These are phyloP conservation scores for Verticillium klebahnii DNA, from an alignment of 2,329 filamentous ascomycete genomes.

Conservation along the genomic window DNA sequence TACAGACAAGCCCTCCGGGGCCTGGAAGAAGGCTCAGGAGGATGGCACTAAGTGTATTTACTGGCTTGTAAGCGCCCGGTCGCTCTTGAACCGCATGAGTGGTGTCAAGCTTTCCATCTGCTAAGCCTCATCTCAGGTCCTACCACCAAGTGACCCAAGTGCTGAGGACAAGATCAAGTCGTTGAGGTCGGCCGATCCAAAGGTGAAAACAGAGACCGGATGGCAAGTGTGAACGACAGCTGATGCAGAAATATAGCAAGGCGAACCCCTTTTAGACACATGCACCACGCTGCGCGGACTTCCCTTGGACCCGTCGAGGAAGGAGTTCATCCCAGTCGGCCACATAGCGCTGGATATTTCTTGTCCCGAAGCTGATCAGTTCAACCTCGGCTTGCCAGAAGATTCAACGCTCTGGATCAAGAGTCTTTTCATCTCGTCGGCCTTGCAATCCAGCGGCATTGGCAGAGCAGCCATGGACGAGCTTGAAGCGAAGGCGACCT, in stretches of 20 bases:
- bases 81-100: background rate
- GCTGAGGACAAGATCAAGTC: conserved; percentile 21
- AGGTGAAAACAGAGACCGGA: background rate
- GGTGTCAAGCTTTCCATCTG: background rate
- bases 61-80: conserved; percentile 13
- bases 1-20: conserved; percentile 8
- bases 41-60: conserved; percentile 15
- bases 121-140: conserved; percentile 15
- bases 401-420: conserved; percentile 24
- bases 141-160: conserved; percentile 23
- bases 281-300: conserved; percentile 6
- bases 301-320: conserved; percentile 3
- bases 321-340: conserved; percentile 22
- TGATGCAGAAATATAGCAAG: conserved; percentile 3
- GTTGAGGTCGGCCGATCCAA: conserved; percentile 23
- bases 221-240: background rate
- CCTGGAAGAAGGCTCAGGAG: conserved; percentile 16
- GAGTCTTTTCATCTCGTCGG: conserved; percentile 20
- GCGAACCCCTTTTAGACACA: conserved; percentile 12
- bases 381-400: conserved; percentile 13
- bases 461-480: conserved; percentile 23
- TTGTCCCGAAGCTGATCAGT: conserved; percentile 3
- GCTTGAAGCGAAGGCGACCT: conserved; percentile 20
- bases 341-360: conserved; percentile 23
- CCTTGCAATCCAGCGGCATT: conserved; percentile 19